phyloP scores from a whole-genome alignment of 1,139 yeast species.

The Casaregolazyma suthepensis region DNA sequence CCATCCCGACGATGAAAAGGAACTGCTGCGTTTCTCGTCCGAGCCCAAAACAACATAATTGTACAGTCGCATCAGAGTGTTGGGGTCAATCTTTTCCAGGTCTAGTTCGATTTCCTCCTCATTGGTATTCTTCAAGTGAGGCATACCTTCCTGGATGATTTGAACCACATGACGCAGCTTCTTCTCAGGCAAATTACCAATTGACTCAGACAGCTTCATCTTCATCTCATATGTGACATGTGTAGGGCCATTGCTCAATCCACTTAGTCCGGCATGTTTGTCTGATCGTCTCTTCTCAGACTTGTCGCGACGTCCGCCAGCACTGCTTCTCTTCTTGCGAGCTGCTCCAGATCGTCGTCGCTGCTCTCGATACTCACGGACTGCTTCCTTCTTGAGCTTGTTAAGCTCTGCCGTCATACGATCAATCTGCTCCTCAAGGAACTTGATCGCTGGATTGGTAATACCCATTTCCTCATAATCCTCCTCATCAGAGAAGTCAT shows the following conservation, averaged over 20 bases:
- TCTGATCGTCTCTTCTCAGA: slow-evolving; percentile 10
- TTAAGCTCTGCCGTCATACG: slow-evolving; percentile 83
- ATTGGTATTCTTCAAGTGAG: slow-evolving; percentile 62
- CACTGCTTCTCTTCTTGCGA: slow-evolving; percentile 17
- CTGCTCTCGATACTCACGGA: slow-evolving; percentile 45
- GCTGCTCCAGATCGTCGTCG: slow-evolving; percentile 21
- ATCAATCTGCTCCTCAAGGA: slow-evolving; percentile 76
- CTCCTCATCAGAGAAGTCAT: slow-evolving; percentile 55
- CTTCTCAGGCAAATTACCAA: slow-evolving; percentile 69
- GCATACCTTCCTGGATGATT: slow-evolving; percentile 81
- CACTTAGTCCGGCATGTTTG: slow-evolving; percentile 10
- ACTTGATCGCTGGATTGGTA: slow-evolving; percentile 83
- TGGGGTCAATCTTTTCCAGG: slow-evolving; percentile 86
- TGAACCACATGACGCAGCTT: slow-evolving; percentile 78
- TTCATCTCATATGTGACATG: slow-evolving; percentile 84
- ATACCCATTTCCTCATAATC: slow-evolving; percentile 61
- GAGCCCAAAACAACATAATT: slow-evolving; percentile 61
- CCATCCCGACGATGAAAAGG: slow-evolving; percentile 32
- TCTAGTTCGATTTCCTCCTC: slow-evolving; percentile 93
- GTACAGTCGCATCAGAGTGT: slow-evolving; percentile 76
- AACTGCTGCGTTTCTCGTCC: slow-evolving; percentile 32
- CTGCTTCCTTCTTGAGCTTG: slow-evolving; percentile 65
- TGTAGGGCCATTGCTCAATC: slow-evolving; percentile 21
- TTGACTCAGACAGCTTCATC: slow-evolving; percentile 84
- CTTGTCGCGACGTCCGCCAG: slow-evolving; percentile 13